Base-by-base conservation (phyloP, 1,284 basidiomycete genomes). In the Laetiporus sulphureus region DNA sequence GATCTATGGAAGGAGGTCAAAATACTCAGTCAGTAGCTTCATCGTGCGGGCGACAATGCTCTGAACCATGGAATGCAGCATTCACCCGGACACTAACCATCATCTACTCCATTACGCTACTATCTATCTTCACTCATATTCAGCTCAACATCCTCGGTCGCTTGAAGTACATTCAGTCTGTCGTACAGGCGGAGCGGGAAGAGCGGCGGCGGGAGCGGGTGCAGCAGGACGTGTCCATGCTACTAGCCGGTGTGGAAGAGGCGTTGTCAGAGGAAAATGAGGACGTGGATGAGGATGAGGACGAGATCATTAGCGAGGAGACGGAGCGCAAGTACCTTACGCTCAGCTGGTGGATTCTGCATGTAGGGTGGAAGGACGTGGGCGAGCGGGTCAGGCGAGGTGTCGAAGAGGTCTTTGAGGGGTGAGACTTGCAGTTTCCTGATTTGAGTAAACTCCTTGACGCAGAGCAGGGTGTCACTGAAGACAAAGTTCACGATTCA, bases 301-400 rank as follows among this genome's bases (percentile, higher is more conserved):
- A 62, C 24, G 64, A 57, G 23, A 32, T 41, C 8, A 45, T 79
- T 11, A 63, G 60, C 25, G 75, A 81, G 29, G 77, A 81, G 40
- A 77, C 78, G 1, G 88, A 93, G 61, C 68, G 75, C 47, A 82
- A 82, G 55, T 94, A 82, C 56, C 68, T 95, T 43, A 91, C 88
- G 0, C 75, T 93, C 48, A 88, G 80, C 38, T 95, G 91, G 88
- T 94, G 91, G 89, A 72, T 94, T 36, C 58, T 95, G 41, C 84
- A 95, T 54, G 81, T 87, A 3, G 91, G 92, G 0, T 94, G 91
- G 89, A 83, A 84, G 53, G 79, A 84, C 41, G 72, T 94, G 0
- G 79, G 79, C 1, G 79, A 83, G 49, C 67, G 84, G 18, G 84
- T 92, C 1, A 63, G 79, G 48, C 65, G 72, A 32, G 85, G 79